Conservation (phyloP, 208 protist species). For the Leptomonas pyrrhocoris region DNA sequence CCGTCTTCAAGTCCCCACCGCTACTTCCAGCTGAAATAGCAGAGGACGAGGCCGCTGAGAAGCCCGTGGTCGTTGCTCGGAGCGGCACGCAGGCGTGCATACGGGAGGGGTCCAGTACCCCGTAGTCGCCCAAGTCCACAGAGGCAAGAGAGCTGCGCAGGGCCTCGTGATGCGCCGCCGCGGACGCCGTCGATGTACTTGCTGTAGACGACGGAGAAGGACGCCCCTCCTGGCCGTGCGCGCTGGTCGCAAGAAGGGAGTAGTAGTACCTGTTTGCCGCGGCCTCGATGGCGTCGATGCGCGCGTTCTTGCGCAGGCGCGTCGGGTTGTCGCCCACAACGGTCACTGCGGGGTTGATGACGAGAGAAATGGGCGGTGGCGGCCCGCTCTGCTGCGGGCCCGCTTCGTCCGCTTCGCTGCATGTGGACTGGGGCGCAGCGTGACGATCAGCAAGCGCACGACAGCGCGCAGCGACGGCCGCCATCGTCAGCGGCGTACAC, state of each 20-base stretch:
- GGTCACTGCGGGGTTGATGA: conserved; percentile 63
- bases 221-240: conserved; percentile 6
- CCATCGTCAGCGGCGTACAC: conserved; percentile 9
- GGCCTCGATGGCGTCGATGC: conserved; percentile 67
- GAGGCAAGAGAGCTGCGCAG: conserved; percentile 19
- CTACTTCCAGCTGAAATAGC: not conserved
- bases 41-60: not conserved
- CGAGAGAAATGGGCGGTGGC: conserved; percentile 31
- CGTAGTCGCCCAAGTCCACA: conserved; percentile 32
- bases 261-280: conserved; percentile 58
- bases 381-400: not conserved
- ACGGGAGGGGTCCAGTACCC: conserved; percentile 34
- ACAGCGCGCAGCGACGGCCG: conserved; percentile 7
- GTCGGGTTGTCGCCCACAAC: conserved; percentile 41
- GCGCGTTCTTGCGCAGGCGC: conserved; percentile 63
- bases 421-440: not conserved
- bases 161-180: conserved; percentile 28
- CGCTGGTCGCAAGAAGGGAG: conserved; percentile 31
- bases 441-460: not conserved
- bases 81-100: not conserved
- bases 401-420: not conserved
- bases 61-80: not conserved
- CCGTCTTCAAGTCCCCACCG: not conserved
- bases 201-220: not conserved
- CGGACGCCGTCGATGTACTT: conserved; percentile 2